Evolutionary conservation across 2,329 filamentous ascomycete genomes (phyloP).

Genomic region (Xylariaceae sp.): DNA sequence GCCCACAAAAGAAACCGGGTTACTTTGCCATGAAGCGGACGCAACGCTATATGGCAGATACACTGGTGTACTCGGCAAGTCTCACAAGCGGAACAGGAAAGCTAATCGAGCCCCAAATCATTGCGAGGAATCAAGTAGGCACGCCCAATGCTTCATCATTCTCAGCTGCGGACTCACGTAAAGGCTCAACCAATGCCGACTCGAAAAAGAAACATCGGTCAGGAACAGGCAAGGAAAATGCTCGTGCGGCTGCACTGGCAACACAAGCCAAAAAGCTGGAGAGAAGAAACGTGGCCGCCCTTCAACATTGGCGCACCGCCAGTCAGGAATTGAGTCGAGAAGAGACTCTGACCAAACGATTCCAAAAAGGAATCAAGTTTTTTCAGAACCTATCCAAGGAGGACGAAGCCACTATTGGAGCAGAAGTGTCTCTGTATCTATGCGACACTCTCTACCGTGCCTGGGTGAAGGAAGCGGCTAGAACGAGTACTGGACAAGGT

Average conservation of each 20-base stretch:
- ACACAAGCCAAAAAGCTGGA: constrained; percentile 33
- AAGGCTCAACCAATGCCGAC: background rate
- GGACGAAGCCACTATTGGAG: constrained; percentile 26
- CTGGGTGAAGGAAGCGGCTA: constrained; percentile 7
- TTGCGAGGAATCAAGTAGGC: constrained; percentile 40
- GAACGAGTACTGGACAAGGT: constrained; percentile 12
- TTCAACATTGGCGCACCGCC: constrained; percentile 41
- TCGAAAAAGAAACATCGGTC: constrained; percentile 5
- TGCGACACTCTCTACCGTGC: constrained; percentile 32
- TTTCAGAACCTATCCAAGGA: constrained; percentile 38
- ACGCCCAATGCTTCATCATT: constrained; percentile 9
- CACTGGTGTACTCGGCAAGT: constrained; percentile 63
- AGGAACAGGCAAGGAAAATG: constrained; percentile 35
- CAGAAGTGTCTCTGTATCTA: constrained; percentile 35
- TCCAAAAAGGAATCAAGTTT: constrained; percentile 45
- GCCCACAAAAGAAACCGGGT: constrained; percentile 22
- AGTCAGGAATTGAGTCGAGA: constrained; percentile 45
- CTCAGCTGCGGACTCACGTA: constrained; percentile 10
- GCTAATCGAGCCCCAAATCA: constrained; percentile 57
- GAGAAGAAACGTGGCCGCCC: constrained; percentile 29
- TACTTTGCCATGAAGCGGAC: constrained; percentile 42
- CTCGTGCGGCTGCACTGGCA: constrained; percentile 32
- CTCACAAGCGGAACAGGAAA: constrained; percentile 61
- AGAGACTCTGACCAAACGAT: constrained; percentile 39
- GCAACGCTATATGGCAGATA: constrained; percentile 63